Percentiles rank a stretch among this genome's conserved stretches.
phyloP scores from a whole-genome alignment of 169 alveolate species.

The Plasmodium ovale region DNA sequence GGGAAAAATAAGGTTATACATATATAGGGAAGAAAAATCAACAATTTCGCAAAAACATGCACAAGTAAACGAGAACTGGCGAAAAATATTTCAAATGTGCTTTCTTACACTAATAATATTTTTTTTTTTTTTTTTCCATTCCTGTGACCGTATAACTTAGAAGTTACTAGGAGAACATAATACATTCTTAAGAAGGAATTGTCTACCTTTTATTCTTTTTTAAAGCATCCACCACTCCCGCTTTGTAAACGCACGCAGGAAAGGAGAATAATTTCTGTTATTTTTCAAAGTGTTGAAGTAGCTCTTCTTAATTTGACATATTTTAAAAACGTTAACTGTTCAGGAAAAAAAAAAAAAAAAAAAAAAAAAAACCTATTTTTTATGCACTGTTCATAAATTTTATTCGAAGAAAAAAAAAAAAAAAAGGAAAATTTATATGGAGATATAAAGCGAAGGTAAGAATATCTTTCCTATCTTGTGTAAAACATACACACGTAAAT shows the following conservation, averaged over 20 bases:
- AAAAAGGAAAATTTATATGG: not conserved
- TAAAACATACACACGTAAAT: not conserved
- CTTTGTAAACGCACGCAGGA: not conserved
- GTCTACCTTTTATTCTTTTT: not conserved
- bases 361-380: not conserved
- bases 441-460: not conserved
- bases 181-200: not conserved
- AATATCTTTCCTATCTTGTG: too few relatives aligned
- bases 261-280: too few relatives aligned
- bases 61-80: too few relatives aligned
- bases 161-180: not conserved
- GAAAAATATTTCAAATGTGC: too few relatives aligned
- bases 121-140: too few relatives aligned
- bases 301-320: conserved; percentile 12
- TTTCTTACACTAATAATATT: too few relatives aligned
- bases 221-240: too few relatives aligned
- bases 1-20: too few relatives aligned
- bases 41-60: too few relatives aligned
- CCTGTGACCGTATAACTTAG: not conserved
- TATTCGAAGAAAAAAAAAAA: not conserved
- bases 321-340: conserved; percentile 6
- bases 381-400: conserved; percentile 44
- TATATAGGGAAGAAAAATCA: too few relatives aligned
- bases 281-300: conserved; percentile 9
- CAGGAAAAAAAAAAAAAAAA: conserved; percentile 41